Percentiles rank a stretch among this genome's conserved stretches.
Evolutionary conservation across 148 eudicot genomes (phyloP).

Genomic region (Rhododendron griersonianum): DNA sequence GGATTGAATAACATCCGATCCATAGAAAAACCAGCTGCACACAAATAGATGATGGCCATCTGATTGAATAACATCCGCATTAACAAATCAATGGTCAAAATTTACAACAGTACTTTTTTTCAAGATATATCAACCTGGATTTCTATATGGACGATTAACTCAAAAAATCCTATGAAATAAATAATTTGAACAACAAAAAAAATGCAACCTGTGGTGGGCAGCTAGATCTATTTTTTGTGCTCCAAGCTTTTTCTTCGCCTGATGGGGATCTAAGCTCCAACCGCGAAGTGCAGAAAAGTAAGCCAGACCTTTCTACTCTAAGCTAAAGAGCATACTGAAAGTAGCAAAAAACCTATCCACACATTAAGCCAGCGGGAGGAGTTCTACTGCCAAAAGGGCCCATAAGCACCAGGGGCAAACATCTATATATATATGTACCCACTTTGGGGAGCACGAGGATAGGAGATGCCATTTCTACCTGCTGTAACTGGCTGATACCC

Average conservation of each 20-base stretch:
- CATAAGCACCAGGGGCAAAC: conserved; percentile 26
- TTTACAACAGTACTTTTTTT: background rate
- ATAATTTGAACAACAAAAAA: background rate
- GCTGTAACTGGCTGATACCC: conserved; percentile 4
- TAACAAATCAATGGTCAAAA: too few relatives aligned
- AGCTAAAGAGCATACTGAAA: background rate
- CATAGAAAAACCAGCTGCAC: background rate
- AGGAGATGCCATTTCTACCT: conserved; percentile 13
- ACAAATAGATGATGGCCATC: background rate
- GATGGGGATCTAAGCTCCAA: background rate
- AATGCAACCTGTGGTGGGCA: background rate
- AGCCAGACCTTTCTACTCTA: background rate
- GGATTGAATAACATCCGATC: background rate
- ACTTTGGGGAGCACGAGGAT: conserved; percentile 14
- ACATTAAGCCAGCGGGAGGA: conserved; percentile 34
- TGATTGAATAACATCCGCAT: background rate
- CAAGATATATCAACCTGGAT: background rate
- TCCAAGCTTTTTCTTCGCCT: background rate
- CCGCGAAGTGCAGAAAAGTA: background rate
- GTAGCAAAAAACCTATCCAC: background rate
- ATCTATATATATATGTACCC: conserved; percentile 16
- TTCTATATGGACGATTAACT: background rate
- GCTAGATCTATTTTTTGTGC: background rate
- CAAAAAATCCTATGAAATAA: background rate
- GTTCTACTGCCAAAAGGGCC: conserved; percentile 10